Percentiles rank a stretch among this genome's conserved stretches.
Conservation (phyloP, 805 yeast species). For the Metschnikowia dekortorum region DNA sequence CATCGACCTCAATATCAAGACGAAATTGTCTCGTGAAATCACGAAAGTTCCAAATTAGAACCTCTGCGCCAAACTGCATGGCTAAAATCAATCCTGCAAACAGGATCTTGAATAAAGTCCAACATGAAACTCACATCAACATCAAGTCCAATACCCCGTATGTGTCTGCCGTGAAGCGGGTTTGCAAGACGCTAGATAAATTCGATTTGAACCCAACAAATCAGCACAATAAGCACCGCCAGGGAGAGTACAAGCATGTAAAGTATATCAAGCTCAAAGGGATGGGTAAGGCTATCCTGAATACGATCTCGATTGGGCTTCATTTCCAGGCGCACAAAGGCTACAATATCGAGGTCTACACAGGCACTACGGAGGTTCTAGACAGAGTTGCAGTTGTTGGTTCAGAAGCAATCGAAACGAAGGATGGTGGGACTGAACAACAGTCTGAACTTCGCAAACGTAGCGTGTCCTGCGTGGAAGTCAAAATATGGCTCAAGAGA, state of each 20-base stretch:
- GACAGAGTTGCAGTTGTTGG: constrained; percentile 52
- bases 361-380: constrained; percentile 62
- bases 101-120: not conserved
- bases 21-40: no score
- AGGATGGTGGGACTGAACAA: constrained; percentile 26
- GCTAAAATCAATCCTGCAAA: not conserved
- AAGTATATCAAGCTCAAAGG: constrained; percentile 58
- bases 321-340: constrained; percentile 51
- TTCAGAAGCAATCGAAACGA: constrained; percentile 8
- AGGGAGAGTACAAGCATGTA: constrained; percentile 35
- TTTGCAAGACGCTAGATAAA: constrained; percentile 47
- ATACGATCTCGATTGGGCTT: constrained; percentile 57
- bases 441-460: constrained; percentile 37
- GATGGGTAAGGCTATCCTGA: constrained; percentile 66
- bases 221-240: constrained; percentile 23
- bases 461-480: constrained; percentile 46
- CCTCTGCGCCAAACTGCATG: not conserved
- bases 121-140: constrained; percentile 43
- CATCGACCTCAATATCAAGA: no score
- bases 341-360: constrained; percentile 52
- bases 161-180: constrained; percentile 65
- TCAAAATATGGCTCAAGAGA: constrained; percentile 34
- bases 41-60: not conserved
- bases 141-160: constrained; percentile 67
- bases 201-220: constrained; percentile 26